These are phyloP conservation scores for Tuber melanosporum DNA, from an alignment of 495 filamentous ascomycete genomes.

Conservation along the genomic window DNA sequence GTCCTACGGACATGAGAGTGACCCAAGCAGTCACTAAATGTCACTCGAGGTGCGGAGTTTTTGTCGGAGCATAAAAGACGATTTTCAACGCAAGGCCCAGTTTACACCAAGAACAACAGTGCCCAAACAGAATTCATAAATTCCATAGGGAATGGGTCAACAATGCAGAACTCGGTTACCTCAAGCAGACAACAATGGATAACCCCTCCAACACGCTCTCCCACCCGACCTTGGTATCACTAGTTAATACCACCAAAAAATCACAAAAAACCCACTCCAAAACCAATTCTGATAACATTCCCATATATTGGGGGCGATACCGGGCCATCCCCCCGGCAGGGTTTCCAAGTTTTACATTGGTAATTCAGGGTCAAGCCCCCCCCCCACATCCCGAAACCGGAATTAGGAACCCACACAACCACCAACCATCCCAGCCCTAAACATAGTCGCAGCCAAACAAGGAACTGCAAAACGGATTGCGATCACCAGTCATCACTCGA, in stretches of 20 bases:
- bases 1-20: too few relatives aligned
- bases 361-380: not conserved
- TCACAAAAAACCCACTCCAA: not conserved
- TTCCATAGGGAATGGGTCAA: not conserved
- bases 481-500: not conserved
- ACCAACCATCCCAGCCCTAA: not conserved
- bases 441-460: not conserved
- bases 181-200: not conserved
- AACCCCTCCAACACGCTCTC: not conserved
- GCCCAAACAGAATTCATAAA: too few relatives aligned
- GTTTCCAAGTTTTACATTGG: not conserved
- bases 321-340: not conserved
- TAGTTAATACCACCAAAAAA: not conserved
- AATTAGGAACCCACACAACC: not conserved
- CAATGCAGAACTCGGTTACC: not conserved
- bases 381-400: not conserved
- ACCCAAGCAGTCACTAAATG: too few relatives aligned
- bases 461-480: not conserved
- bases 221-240: not conserved
- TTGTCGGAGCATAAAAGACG: too few relatives aligned
- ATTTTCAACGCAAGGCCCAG: too few relatives aligned
- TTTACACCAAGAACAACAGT: too few relatives aligned
- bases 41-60: too few relatives aligned
- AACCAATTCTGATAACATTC: not conserved
- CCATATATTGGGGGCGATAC: not conserved